Evolutionary conservation across 768 basidiomycete genomes (phyloP).

Genomic region (Tylopilus subfusipes): DNA sequence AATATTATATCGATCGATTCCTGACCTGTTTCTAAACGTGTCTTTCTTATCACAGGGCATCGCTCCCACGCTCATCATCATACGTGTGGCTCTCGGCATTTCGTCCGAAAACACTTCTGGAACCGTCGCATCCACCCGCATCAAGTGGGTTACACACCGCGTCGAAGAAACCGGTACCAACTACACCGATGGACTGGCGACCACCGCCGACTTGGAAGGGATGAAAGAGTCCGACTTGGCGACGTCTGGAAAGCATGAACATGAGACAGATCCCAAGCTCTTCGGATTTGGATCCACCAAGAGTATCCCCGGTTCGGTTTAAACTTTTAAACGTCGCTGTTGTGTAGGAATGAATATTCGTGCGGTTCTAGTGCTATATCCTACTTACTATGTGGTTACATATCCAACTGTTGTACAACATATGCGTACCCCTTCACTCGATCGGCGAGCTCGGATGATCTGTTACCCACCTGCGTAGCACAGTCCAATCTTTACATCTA

Average conservation of each 20-base stretch:
- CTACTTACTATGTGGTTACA: background rate
- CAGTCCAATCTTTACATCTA: constrained; percentile 34
- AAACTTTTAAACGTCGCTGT: background rate
- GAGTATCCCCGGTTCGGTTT: background rate
- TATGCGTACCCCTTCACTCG: constrained; percentile 1
- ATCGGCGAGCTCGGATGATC: constrained; percentile 29
- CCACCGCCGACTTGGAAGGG: constrained; percentile 20
- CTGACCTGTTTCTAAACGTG: background rate
- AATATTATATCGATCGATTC: background rate
- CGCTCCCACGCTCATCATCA: constrained; percentile 35
- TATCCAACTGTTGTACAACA: background rate
- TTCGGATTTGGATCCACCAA: background rate
- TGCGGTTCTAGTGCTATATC: background rate
- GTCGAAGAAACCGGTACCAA: constrained; percentile 9
- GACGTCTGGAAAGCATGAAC: background rate
- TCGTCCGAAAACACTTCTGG: constrained; percentile 24
- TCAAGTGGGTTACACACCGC: constrained; percentile 21
- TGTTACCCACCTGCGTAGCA: constrained; percentile 26
- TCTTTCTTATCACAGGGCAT: constrained; percentile 25
- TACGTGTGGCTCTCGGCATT: constrained; percentile 32
- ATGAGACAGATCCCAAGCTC: constrained; percentile 1
- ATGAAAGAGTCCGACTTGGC: constrained; percentile 3
- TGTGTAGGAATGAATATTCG: background rate
- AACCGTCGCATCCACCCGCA: constrained; percentile 18
- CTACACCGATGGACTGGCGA: constrained; percentile 19